These are phyloP conservation scores for Leccinum subgranulosum DNA, from an alignment of 768 basidiomycete species.

Conservation along the genomic window DNA sequence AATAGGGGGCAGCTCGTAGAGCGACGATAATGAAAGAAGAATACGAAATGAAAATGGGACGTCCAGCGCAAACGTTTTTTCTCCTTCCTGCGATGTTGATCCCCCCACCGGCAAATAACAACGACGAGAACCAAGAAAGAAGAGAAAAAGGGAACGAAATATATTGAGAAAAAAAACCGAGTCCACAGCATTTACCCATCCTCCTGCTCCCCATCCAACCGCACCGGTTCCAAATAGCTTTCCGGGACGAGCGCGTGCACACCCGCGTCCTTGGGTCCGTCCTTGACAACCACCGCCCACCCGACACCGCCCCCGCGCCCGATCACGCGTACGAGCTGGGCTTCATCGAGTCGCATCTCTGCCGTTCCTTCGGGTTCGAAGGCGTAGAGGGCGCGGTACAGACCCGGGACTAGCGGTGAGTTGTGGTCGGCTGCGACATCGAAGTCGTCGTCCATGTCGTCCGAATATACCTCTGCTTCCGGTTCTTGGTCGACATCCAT, in stretches of 20 bases:
- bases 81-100: background rate
- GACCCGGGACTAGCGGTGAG: slow-evolving; percentile 54
- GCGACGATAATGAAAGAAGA: background rate
- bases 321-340: slow-evolving; percentile 69
- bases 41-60: background rate
- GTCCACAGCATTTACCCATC: slow-evolving; percentile 3
- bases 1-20: background rate
- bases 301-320: slow-evolving; percentile 77
- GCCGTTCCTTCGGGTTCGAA: slow-evolving; percentile 80
- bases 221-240: slow-evolving; percentile 65
- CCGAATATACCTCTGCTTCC: slow-evolving; percentile 30
- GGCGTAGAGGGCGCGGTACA: slow-evolving; percentile 74
- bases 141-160: background rate
- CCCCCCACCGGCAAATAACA: background rate
- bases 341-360: slow-evolving; percentile 79
- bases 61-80: background rate
- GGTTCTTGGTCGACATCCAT: slow-evolving; percentile 24
- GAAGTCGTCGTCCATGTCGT: slow-evolving; percentile 18
- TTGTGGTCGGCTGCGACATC: slow-evolving; percentile 17
- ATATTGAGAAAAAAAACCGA: background rate
- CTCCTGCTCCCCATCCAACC: slow-evolving; percentile 30
- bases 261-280: slow-evolving; percentile 33
- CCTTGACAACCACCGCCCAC: slow-evolving; percentile 69
- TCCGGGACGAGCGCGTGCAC: slow-evolving; percentile 75
- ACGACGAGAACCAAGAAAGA: background rate